A percentile compares a stretch with the other conserved stretches of the same genome.
These are phyloP conservation scores for Elongisporangium undulatum DNA, from an alignment of 352 stramenopile genomes.

Conservation along the genomic window DNA sequence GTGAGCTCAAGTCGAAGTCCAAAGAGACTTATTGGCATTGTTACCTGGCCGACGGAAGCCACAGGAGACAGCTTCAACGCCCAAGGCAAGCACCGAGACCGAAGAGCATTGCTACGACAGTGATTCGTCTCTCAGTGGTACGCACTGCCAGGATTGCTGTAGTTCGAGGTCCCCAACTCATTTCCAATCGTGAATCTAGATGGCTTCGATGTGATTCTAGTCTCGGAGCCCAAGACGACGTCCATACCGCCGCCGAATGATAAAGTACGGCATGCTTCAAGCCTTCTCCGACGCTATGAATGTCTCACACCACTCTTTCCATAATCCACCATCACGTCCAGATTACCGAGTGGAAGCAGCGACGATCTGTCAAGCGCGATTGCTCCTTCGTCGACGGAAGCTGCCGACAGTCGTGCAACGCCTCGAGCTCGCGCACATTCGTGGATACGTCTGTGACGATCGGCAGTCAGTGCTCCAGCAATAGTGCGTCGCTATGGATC, in stretches of 20 bases:
- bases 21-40: not conserved
- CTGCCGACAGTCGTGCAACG: not conserved
- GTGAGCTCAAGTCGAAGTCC: not conserved
- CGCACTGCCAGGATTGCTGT: not conserved
- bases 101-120: not conserved
- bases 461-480: not conserved
- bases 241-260: not conserved
- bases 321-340: not conserved
- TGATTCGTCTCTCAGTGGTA: not conserved
- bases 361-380: slow-evolving; percentile 55
- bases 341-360: slow-evolving; percentile 28
- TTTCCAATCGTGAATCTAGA: not conserved
- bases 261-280: not conserved
- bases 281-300: not conserved
- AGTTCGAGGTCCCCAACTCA: not conserved
- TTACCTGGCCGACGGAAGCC: not conserved
- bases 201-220: not conserved
- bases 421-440: not conserved
- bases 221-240: not conserved
- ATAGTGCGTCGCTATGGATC: not conserved
- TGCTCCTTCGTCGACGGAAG: slow-evolving; percentile 45
- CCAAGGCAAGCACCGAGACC: not conserved
- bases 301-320: not conserved
- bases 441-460: not conserved
- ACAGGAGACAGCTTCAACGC: not conserved